Conservation (phyloP, 1,139 yeast species). For the Geotrichum siamense region DNA sequence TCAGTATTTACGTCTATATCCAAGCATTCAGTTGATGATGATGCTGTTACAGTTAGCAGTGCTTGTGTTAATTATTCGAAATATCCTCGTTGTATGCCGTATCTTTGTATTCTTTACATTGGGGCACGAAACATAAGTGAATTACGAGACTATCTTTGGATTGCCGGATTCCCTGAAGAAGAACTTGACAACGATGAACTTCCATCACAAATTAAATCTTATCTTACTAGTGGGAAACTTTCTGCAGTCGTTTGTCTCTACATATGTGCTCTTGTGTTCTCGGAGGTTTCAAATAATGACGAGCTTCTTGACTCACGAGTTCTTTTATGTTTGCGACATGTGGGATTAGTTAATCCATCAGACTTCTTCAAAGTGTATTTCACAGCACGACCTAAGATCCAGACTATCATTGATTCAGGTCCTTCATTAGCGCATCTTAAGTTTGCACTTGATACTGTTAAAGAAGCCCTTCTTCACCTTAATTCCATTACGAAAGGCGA, state of each 20-base stretch:
- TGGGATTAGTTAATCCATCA: constrained; percentile 31
- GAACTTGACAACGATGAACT: constrained; percentile 26
- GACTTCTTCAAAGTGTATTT: constrained; percentile 14
- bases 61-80: constrained; percentile 2
- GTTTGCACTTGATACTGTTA: constrained; percentile 15
- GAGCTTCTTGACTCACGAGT: constrained; percentile 50
- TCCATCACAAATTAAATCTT: constrained; percentile 38
- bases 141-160: constrained; percentile 41
- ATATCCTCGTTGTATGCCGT: constrained; percentile 34
- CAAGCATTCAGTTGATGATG: constrained; percentile 21
- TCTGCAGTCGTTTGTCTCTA: constrained; percentile 44
- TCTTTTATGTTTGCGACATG: constrained; percentile 43
- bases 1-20: not conserved
- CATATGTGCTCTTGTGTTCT: constrained; percentile 50
- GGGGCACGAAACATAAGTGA: constrained; percentile 46
- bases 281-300: constrained; percentile 41
- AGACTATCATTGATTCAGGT: constrained; percentile 12
- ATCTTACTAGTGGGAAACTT: constrained; percentile 40
- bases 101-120: constrained; percentile 50
- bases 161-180: constrained; percentile 41
- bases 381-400: constrained; percentile 14
- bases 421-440: constrained; percentile 13
- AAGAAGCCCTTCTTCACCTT: constrained; percentile 11
- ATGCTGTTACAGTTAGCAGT: constrained; percentile 11
- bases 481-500: constrained; percentile 4